Evolutionary conservation across 1,139 yeast species (phyloP).

Genomic region (Suhomyces atakaporum): DNA sequence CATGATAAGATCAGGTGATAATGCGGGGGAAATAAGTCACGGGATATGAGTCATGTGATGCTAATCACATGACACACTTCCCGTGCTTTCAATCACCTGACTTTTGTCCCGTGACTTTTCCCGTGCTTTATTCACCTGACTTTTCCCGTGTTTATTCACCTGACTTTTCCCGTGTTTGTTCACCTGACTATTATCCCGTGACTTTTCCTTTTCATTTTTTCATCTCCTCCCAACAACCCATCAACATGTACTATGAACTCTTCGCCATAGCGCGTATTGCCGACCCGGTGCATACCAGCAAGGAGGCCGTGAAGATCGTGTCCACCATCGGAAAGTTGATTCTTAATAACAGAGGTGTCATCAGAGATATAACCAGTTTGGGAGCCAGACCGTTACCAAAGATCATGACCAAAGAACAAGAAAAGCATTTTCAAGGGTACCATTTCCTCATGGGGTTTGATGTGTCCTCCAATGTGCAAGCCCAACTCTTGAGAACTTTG

Average conservation of each 20-base stretch:
- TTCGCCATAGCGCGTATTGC: constrained; percentile 85
- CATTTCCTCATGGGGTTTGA: constrained; percentile 88
- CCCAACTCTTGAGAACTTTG: constrained; percentile 77
- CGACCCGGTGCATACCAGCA: constrained; percentile 53
- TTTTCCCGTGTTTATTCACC: no score
- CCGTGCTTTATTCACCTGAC: no score
- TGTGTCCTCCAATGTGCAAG: constrained; percentile 80
- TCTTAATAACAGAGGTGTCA: constrained; percentile 87
- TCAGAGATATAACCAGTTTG: constrained; percentile 76
- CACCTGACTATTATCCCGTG: constrained; percentile 4
- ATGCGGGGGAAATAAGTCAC: not conserved
- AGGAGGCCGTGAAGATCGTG: constrained; percentile 73
- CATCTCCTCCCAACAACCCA: not conserved
- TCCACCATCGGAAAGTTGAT: constrained; percentile 81
- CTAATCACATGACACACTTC: no score
- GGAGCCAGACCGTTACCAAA: constrained; percentile 81
- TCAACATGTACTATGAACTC: constrained; percentile 82
- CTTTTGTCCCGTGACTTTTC: no score
- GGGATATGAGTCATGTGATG: not conserved
- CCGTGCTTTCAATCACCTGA: no score
- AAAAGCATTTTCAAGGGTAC: constrained; percentile 85
- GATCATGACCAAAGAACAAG: constrained; percentile 82
- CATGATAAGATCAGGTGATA: constrained; percentile 6
- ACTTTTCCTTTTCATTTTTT: constrained; percentile 6
- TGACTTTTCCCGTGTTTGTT: not conserved